phyloP scores from a whole-genome alignment of 192 early-diverging fungal genomes.

The Coemansia pectinata region DNA sequence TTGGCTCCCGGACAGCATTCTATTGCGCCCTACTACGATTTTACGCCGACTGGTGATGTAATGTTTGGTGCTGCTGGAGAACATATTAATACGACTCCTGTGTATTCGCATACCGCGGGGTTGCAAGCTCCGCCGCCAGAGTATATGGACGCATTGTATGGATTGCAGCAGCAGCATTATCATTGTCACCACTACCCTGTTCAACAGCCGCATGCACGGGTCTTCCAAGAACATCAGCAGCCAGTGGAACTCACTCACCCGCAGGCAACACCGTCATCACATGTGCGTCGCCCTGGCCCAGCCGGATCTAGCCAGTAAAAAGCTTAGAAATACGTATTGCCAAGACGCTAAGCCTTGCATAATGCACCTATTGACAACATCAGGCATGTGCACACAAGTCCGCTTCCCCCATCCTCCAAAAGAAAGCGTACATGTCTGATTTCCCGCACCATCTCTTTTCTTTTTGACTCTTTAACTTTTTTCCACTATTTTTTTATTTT shows the following conservation, averaged over 20 bases:
- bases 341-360: too few species aligned
- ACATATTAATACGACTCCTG: not conserved
- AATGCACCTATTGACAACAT: too few species aligned
- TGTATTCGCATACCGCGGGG: not conserved
- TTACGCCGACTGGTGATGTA: not conserved
- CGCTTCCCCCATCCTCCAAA: too few species aligned
- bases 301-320: too few species aligned
- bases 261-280: not conserved
- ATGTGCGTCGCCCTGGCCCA: not conserved
- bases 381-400: too few species aligned
- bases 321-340: too few species aligned
- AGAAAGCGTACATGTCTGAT: not conserved
- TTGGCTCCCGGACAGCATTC: not conserved
- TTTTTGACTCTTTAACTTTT: not conserved
- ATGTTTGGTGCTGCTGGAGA: constrained; percentile 1
- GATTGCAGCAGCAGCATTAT: constrained; percentile 8
- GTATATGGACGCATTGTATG: constrained; percentile 1
- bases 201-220: not conserved
- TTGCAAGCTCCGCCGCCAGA: not conserved
- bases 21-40: not conserved
- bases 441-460: not conserved
- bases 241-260: not conserved
- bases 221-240: not conserved
- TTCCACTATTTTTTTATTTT: not conserved
- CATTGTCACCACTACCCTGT: too few species aligned